phyloP scores from a whole-genome alignment of 805 yeast species.

The Saccharomycopsis selenospora region DNA sequence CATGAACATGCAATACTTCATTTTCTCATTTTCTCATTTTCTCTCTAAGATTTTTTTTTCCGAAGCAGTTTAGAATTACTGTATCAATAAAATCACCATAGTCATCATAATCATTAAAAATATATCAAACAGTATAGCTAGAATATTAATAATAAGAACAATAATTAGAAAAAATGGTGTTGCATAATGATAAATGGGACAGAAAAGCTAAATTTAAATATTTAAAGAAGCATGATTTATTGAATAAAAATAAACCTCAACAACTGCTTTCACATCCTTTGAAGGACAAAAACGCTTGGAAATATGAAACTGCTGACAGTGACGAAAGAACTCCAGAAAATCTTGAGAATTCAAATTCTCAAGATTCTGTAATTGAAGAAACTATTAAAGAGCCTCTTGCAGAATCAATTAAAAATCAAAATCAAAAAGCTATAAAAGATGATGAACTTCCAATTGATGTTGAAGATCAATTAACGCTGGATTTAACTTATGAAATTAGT shows the following conservation, averaged over 20 bases:
- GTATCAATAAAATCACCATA: too few species aligned
- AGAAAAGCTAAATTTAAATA: slow-evolving; percentile 37
- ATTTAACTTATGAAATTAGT: slow-evolving; percentile 1
- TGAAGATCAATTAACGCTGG: not conserved
- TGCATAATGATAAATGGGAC: slow-evolving; percentile 49
- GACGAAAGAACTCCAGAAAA: slow-evolving; percentile 13
- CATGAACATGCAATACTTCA: too few species aligned
- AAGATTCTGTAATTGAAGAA: slow-evolving; percentile 3
- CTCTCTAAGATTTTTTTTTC: too few species aligned
- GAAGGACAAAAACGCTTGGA: not conserved
- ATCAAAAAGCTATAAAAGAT: not conserved
- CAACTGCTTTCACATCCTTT: not conserved
- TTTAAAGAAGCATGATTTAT: slow-evolving; percentile 36
- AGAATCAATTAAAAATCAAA: not conserved
- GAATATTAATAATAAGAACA: too few species aligned
- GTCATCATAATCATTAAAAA: too few species aligned
- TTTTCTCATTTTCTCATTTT: too few species aligned
- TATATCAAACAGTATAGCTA: too few species aligned
- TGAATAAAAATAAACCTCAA: slow-evolving; percentile 13
- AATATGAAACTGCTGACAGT: not conserved
- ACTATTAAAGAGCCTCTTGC: not conserved
- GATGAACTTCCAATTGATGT: not conserved
- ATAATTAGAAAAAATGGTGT: slow-evolving; percentile 42
- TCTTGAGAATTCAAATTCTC: slow-evolving; percentile 2
- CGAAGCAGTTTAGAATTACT: too few species aligned